Percentiles rank a stretch among this genome's conserved stretches.
Conservation (phyloP, 2,329 filamentous ascomycete genomes). For the Nigrograna mackinnonii region DNA sequence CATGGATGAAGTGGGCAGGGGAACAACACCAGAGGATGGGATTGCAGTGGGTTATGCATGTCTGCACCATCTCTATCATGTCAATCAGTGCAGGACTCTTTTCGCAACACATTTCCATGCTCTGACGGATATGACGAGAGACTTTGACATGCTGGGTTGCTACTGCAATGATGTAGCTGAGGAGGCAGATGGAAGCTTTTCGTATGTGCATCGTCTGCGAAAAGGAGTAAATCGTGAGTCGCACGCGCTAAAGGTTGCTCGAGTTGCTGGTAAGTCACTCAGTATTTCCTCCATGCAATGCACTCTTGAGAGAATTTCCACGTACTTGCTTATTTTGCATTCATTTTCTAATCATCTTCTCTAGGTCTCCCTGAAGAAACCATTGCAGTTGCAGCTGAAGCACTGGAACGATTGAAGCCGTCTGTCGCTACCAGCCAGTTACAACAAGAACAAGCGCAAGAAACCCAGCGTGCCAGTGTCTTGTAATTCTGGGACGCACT, state of each 20-base stretch:
- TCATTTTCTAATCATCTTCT: too few relatives aligned
- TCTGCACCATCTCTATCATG: constrained; percentile 77
- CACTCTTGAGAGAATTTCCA: too few relatives aligned
- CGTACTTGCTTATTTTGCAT: too few relatives aligned
- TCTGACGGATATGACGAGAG: constrained; percentile 74
- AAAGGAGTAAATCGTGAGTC: constrained; percentile 83
- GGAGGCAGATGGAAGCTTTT: constrained; percentile 65
- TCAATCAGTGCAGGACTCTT: constrained; percentile 77
- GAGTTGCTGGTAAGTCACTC: constrained; percentile 64
- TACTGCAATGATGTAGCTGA: constrained; percentile 93
- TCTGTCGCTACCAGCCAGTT: neutral
- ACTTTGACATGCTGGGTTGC: constrained; percentile 64
- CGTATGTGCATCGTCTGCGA: constrained; percentile 82
- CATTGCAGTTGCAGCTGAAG: constrained; percentile 66
- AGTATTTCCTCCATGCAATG: neutral
- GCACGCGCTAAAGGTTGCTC: constrained; percentile 94
- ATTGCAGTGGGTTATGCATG: constrained; percentile 88
- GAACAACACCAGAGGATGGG: constrained; percentile 92
- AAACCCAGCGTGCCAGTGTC: too few relatives aligned
- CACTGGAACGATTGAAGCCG: constrained; percentile 49
- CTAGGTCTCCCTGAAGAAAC: constrained; percentile 70
- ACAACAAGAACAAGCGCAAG: neutral
- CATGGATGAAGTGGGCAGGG: constrained; percentile 97
- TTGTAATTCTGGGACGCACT: too few relatives aligned
- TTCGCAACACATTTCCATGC: constrained; percentile 96